A percentile compares a stretch with the other conserved stretches of the same genome.
Conservation (phyloP, 345 rosid genomes). For the Excoecaria cochinchinensis region DNA sequence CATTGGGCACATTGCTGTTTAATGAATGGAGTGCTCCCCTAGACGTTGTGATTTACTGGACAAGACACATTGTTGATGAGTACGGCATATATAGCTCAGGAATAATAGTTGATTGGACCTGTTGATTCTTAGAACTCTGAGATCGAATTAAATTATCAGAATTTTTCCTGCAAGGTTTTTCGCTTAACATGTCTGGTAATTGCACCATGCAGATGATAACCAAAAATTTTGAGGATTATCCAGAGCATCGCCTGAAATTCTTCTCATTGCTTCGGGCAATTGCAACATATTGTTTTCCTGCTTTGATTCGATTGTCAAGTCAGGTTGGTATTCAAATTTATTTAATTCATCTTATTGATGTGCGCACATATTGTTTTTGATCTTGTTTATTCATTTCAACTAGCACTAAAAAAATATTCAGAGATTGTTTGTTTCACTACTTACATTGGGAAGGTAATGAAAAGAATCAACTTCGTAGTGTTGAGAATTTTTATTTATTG, state of each 20-base stretch:
- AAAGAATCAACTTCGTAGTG: neutral
- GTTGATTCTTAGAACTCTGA: neutral
- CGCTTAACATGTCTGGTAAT: conserved; percentile 14
- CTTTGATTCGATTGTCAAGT: conserved; percentile 84
- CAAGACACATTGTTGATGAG: too few relatives aligned
- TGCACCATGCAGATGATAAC: conserved; percentile 80
- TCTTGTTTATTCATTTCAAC: too few relatives aligned
- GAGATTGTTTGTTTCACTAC: too few relatives aligned
- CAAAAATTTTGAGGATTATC: conserved; percentile 95
- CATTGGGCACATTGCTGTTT: neutral
- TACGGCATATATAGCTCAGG: neutral
- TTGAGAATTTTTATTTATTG: neutral
- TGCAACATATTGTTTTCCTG: conserved; percentile 90
- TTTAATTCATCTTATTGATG: neutral
- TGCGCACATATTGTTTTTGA: neutral
- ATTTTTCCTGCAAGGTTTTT: neutral
- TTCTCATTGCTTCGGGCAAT: conserved; percentile 97
- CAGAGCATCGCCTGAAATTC: conserved; percentile 98
- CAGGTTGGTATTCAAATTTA: conserved; percentile 56
- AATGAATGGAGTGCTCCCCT: neutral
- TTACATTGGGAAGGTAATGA: too few relatives aligned
- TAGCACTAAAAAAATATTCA: neutral
- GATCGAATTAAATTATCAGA: neutral
- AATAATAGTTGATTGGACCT: neutral
- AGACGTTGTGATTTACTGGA: too few relatives aligned